Evolutionary conservation across 2,329 filamentous ascomycete genomes (phyloP), one percentile per base, ranked within the genome.

Genomic region (Fusarium setosum): DNA sequence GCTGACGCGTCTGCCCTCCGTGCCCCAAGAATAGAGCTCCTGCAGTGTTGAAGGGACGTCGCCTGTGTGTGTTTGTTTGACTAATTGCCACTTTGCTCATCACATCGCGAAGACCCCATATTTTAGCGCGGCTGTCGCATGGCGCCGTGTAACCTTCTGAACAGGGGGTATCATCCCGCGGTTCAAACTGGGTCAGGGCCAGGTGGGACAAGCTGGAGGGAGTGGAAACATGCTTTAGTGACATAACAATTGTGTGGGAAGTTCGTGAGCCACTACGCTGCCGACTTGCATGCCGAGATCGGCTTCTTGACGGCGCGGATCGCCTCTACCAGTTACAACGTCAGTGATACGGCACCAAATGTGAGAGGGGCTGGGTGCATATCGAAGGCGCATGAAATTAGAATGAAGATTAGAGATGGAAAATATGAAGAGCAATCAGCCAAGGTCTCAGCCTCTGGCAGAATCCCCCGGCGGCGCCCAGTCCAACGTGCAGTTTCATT

Each of bases 301-400:
- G 61, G 7, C 3, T 41, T 21, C 3, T 56, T 56, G 17, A 68
- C 59, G 0, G 61, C 24, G 0, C 9, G 41, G 0, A 41, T 47
- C 0, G 42, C 42, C 4, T 44, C 26, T 6, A 47, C 23, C 1
- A 68, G 29, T n/a, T 68, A 61, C 17, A 59, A 26, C 13, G 49
- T 56, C 3, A 65, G 9, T 0, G 64, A 51, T 1, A 56, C 35
- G 2, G 68, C 49, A 5, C 53, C 57, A 5, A 67, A 56, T 1
- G 59, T 35, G 4, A 66, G 35, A 1, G 64, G 66, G 6, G 35
- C 56, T 6, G 65, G 59, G 34, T 67, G 53, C 59, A 67, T 67
- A 2, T 2, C 32, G 9, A 15, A 20, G 17, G 9, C 15, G 3
- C 11, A 5, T 56, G 24, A 42, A 23, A 4, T 15, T 21, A 10